Evolutionary conservation across 805 yeast genomes (phyloP).

Genomic region (Kodamaea leandrae): DNA sequence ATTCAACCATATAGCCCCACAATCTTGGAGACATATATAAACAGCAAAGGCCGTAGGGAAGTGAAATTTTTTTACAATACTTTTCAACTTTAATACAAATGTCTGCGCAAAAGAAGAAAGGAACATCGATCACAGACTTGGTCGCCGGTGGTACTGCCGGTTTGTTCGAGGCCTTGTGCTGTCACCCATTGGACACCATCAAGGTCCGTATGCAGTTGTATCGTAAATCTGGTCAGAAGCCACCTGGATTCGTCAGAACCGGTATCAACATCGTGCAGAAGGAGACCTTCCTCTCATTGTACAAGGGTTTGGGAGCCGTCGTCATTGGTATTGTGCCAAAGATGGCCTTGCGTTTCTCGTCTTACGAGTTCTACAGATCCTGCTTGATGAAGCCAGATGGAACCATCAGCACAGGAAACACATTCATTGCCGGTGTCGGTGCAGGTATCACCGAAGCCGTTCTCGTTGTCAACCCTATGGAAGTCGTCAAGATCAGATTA

Average conservation of each 20-base stretch:
- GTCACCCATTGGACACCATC: constrained; percentile 97
- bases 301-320: constrained; percentile 96
- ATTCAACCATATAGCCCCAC: constrained; percentile 3
- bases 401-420: constrained; percentile 64
- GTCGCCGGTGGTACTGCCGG: constrained; percentile 98
- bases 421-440: constrained; percentile 91
- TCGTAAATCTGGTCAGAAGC: constrained; percentile 65
- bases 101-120: constrained; percentile 26
- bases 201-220: constrained; percentile 96
- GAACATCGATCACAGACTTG: constrained; percentile 55
- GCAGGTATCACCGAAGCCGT: constrained; percentile 98
- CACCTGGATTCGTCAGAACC: constrained; percentile 83
- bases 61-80: neutral
- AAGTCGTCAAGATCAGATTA: constrained; percentile 91
- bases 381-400: constrained; percentile 64
- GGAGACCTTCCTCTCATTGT: constrained; percentile 82
- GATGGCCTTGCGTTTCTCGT: constrained; percentile 95
- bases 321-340: constrained; percentile 96
- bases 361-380: constrained; percentile 85
- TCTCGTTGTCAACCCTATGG: constrained; percentile 93
- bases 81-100: constrained; percentile 2
- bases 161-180: constrained; percentile 91
- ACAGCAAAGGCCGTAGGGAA: neutral
- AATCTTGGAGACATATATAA: constrained; percentile 2
- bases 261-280: constrained; percentile 74